These are phyloP conservation scores for Fusarium multiceps DNA, from an alignment of 2,329 filamentous ascomycete genomes.

Conservation along the genomic window DNA sequence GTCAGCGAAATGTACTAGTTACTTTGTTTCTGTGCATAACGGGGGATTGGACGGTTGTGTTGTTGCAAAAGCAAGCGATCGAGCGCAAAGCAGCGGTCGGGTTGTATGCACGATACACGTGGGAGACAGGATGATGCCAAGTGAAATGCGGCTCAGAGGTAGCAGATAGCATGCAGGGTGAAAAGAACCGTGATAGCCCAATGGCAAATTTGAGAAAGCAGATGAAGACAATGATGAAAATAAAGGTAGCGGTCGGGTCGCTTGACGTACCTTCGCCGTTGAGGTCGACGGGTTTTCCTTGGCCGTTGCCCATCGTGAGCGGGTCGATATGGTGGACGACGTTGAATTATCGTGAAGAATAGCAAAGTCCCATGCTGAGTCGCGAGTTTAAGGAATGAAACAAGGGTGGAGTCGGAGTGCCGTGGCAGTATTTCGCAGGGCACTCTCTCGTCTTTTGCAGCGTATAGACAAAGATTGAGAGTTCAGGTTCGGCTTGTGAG, in stretches of 20 bases:
- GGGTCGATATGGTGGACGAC: slow-evolving; percentile 43
- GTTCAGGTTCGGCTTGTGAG: slow-evolving; percentile 2
- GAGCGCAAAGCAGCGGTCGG: slow-evolving; percentile 8
- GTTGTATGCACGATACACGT: slow-evolving; percentile 41
- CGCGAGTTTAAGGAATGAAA: slow-evolving; percentile 38
- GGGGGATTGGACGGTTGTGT: not conserved
- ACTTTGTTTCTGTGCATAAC: not conserved
- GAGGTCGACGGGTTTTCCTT: slow-evolving; percentile 92
- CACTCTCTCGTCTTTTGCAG: slow-evolving; percentile 31
- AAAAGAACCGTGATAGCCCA: slow-evolving; percentile 13
- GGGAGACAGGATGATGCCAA: slow-evolving; percentile 39
- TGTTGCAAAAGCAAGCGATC: not conserved
- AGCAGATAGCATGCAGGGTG: slow-evolving; percentile 18
- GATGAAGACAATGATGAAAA: not conserved
- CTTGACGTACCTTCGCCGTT: slow-evolving; percentile 82
- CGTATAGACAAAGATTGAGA: slow-evolving; percentile 1
- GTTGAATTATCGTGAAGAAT: slow-evolving; percentile 47
- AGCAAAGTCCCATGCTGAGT: slow-evolving; percentile 48
- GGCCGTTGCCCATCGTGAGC: slow-evolving; percentile 85
- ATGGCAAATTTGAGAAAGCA: slow-evolving; percentile 9
- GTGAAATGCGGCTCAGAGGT: slow-evolving; percentile 33
- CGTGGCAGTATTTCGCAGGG: slow-evolving; percentile 38
- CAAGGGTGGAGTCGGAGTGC: slow-evolving; percentile 41
- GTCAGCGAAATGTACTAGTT: slow-evolving; percentile 11
- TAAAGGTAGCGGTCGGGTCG: not conserved